These are phyloP conservation scores for Ustilago trichophora DNA, from an alignment of 1,284 basidiomycete species.

Conservation along the genomic window DNA sequence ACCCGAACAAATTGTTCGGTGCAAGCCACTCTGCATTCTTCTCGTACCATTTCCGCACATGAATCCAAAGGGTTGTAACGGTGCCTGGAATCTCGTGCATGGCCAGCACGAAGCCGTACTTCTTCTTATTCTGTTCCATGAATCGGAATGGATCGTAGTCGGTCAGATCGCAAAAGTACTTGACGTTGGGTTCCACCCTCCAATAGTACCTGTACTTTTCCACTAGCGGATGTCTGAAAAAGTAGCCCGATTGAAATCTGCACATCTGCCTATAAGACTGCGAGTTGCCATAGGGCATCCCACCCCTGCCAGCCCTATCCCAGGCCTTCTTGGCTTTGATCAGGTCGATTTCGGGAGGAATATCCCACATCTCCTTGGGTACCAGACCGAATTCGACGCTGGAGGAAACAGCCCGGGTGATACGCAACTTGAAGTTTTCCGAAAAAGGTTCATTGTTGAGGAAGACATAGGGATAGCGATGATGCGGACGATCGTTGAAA, in stretches of 20 bases:
- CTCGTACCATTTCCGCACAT: constrained; percentile 76
- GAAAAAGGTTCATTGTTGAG: constrained; percentile 67
- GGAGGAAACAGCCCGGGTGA: constrained; percentile 59
- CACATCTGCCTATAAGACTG: constrained; percentile 74
- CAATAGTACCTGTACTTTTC: constrained; percentile 90
- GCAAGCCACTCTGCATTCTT: constrained; percentile 76
- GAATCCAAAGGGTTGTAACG: constrained; percentile 79
- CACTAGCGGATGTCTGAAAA: constrained; percentile 68
- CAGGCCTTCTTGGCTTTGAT: constrained; percentile 74
- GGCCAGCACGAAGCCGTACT: constrained; percentile 78
- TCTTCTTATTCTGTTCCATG: constrained; percentile 81
- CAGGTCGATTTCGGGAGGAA: constrained; percentile 76
- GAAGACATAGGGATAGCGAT: constrained; percentile 67
- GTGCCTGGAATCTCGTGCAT: constrained; percentile 81
- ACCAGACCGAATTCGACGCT: constrained; percentile 78
- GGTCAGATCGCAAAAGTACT: constrained; percentile 77
- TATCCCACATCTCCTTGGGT: constrained; percentile 81
- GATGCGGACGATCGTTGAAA: constrained; percentile 57
- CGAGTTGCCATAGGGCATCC: constrained; percentile 86
- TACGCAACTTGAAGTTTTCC: constrained; percentile 66
- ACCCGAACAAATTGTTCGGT: constrained; percentile 77
- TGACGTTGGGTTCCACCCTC: constrained; percentile 81
- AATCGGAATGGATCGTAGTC: constrained; percentile 84
- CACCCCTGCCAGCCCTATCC: constrained; percentile 73
- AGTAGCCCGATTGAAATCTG: constrained; percentile 89